phyloP scores from a whole-genome alignment of 805 yeast genomes.

The Millerago galiae region DNA sequence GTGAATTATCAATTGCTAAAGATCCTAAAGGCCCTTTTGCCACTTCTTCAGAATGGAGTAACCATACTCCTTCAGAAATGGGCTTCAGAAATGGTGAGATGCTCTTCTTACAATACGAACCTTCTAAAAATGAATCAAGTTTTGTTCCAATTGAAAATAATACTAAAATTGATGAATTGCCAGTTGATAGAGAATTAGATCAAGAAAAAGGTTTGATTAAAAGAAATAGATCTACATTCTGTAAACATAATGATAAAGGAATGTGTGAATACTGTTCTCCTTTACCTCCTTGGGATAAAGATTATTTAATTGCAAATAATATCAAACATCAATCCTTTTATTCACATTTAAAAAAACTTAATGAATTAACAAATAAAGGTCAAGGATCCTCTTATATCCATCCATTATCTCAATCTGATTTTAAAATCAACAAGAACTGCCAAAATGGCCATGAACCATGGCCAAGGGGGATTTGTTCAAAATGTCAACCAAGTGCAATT shows the following conservation, averaged over 20 bases:
- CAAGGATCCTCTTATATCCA: conserved; percentile 65
- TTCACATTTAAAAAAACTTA: conserved; percentile 68
- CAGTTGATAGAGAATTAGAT: conserved; percentile 63
- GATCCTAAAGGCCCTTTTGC: conserved; percentile 21
- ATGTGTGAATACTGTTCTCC: conserved; percentile 99
- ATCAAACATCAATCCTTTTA: conserved; percentile 89
- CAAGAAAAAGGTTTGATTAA: conserved; percentile 64
- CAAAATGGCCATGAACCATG: conserved; percentile 83
- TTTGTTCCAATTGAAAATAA: conserved; percentile 1
- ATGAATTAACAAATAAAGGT: conserved; percentile 54
- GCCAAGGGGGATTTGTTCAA: conserved; percentile 92
- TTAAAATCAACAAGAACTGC: conserved; percentile 57
- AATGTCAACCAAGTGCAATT: conserved; percentile 94
- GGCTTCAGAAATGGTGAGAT: conserved; percentile 45
- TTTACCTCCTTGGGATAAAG: conserved; percentile 88
- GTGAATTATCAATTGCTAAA: conserved; percentile 22
- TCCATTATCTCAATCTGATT: conserved; percentile 71
- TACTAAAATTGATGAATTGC: conserved; percentile 41
- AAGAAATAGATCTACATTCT: conserved; percentile 54
- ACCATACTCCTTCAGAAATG: conserved; percentile 28
- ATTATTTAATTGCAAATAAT: conserved; percentile 63
- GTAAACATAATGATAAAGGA: conserved; percentile 87
- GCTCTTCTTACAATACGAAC: conserved; percentile 30
- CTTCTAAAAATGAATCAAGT: conserved; percentile 1
- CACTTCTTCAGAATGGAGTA: conserved; percentile 20